Percentiles rank a stretch among this genome's conserved stretches.
phyloP scores from a whole-genome alignment of 78 protist genomes.

The Pelomyxa schiedti region DNA sequence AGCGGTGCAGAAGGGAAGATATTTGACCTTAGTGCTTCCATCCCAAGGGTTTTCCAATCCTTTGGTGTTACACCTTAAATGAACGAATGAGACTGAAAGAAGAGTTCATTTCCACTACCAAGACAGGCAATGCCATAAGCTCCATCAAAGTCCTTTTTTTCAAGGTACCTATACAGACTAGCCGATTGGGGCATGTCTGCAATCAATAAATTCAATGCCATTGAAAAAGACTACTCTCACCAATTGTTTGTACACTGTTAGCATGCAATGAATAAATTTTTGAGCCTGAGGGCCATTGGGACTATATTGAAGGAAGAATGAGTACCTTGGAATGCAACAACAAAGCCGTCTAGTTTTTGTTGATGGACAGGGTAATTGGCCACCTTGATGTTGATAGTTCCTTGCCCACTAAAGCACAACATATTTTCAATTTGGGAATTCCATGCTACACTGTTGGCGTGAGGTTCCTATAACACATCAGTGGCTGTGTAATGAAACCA shows the following conservation, averaged over 20 bases:
- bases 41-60: conserved; percentile 49
- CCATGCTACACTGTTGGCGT: conserved; percentile 53
- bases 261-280: conserved; percentile 61
- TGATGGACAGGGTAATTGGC: conserved; percentile 48
- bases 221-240: too few relatives aligned
- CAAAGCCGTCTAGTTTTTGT: conserved; percentile 49
- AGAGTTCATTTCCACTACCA: too few relatives aligned
- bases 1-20: too few relatives aligned
- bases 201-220: conserved; percentile 18
- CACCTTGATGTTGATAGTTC: conserved; percentile 51
- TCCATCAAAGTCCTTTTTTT: conserved; percentile 1
- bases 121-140: conserved; percentile 65
- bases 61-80: conserved; percentile 28
- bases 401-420: conserved; percentile 49
- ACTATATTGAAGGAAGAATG: too few relatives aligned
- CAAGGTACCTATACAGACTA: conserved; percentile 37
- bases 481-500: too few relatives aligned
- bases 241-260: too few relatives aligned
- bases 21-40: conserved; percentile 21
- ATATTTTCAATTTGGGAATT: conserved; percentile 20
- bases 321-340: conserved; percentile 58
- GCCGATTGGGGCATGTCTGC: conserved; percentile 66
- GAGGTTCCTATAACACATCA: too few relatives aligned
- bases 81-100: too few relatives aligned
- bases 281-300: too few relatives aligned